Percentiles rank a stretch among this genome's conserved stretches.
These are phyloP conservation scores for Backusella psychrophila DNA, from an alignment of 192 early-diverging fungal species.

Conservation along the genomic window DNA sequence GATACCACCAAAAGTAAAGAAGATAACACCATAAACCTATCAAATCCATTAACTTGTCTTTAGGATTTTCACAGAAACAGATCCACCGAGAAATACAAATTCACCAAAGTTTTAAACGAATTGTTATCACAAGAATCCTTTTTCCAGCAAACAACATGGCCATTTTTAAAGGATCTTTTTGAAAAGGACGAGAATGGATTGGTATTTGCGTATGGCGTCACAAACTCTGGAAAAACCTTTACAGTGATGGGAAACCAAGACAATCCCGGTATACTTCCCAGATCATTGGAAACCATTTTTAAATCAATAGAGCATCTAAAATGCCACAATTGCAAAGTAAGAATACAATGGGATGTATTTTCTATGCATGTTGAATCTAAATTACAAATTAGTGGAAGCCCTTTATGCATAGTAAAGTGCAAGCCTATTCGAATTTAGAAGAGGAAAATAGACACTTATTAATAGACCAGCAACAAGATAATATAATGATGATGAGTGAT, in stretches of 20 bases:
- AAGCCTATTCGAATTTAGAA: conserved; percentile 17
- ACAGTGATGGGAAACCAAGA: conserved; percentile 54
- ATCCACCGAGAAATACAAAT: conserved; percentile 45
- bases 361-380: too few species aligned
- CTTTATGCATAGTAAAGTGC: conserved; percentile 32
- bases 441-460: conserved; percentile 28
- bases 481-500: not conserved
- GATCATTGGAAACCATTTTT: conserved; percentile 55
- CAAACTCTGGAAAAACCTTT: conserved; percentile 72
- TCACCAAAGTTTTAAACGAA: conserved; percentile 56
- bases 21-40: not conserved
- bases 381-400: conserved; percentile 23
- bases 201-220: conserved; percentile 72
- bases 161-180: conserved; percentile 54
- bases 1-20: conserved; percentile 39
- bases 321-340: not conserved
- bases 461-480: not conserved
- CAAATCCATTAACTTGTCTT: not conserved
- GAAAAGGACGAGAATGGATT: conserved; percentile 54
- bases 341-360: not conserved
- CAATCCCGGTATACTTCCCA: conserved; percentile 55
- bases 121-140: conserved; percentile 41
- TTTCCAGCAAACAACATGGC: conserved; percentile 58
- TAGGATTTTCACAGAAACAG: conserved; percentile 31
- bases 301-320: conserved; percentile 37